Base-by-base conservation (phyloP, 192 early-diverging fungal species). In the Coemansia sp. region DNA sequence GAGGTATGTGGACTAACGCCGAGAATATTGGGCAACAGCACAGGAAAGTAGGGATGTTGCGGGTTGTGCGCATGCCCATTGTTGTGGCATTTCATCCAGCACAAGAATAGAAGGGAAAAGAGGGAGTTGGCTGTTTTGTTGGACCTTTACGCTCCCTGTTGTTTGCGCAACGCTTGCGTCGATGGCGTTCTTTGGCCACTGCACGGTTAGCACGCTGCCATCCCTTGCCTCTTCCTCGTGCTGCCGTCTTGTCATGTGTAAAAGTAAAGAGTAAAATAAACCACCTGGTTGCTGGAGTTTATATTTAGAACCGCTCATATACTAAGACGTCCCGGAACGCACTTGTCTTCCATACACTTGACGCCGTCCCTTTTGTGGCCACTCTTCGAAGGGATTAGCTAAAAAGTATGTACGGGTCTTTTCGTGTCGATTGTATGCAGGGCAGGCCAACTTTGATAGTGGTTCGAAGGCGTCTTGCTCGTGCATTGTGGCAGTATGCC, bases 361-460 rank as follows among this genome's bases (percentile, higher is more conserved):
- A 19, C n/a, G 4, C 48, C n/a, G 47, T 17, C 19, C 2, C 6
- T 7, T 15, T 21, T 49, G 48, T 35, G 32, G 32, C 43, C 43
- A 47, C 43, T 0, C 43, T 1, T n/a, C 3, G 7, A 8, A 21
- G 21, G 32, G 32, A 7, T 53, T 23, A 14, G 52, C 53, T 55
- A 55, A 55, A 55, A 55, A 29, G 29, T 25, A 53, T 5, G 12
- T 11, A 11, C 25, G 29, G 9, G 10, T 25, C 25, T 23, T 27
- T 55, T 55, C 29, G 25, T 5, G 24, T 27, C 24, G n/a, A 55
- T 55, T 55, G 63, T 72, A 78, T 78, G 76, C 76, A 78, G 76
- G 76, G 70, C 29, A 62, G 55, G 51, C 76, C 76, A 72, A 69
- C 66, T 35, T 62, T 65, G 67, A 64, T 29, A 37, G 66, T 62